Evolutionary conservation across 1,139 yeast species (phyloP).

Genomic region (Wickerhamomyces sp.): DNA sequence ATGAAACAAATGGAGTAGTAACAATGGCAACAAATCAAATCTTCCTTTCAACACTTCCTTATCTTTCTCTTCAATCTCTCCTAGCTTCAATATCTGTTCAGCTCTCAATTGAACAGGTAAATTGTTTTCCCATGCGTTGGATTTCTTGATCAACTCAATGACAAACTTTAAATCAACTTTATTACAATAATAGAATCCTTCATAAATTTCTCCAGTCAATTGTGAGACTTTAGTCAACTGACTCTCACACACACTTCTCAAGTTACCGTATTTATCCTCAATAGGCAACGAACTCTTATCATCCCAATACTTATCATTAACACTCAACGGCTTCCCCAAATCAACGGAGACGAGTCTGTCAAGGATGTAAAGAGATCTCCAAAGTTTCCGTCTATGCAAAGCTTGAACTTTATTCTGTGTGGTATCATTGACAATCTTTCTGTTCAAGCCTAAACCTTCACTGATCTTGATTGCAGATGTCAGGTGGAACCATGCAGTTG

Average conservation of each 20-base stretch:
- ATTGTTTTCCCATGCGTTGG: slow-evolving; percentile 28
- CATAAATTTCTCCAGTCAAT: slow-evolving; percentile 32
- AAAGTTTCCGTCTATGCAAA: slow-evolving; percentile 32
- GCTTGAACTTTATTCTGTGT: slow-evolving; percentile 20
- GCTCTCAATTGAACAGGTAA: slow-evolving; percentile 15
- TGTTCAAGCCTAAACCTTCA: slow-evolving; percentile 28
- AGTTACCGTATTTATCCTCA: slow-evolving; percentile 14
- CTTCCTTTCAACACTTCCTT: slow-evolving; percentile 20
- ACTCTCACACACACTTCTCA: slow-evolving; percentile 14
- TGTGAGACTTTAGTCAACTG: slow-evolving; percentile 14
- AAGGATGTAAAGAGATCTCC: slow-evolving; percentile 35
- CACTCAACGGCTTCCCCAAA: slow-evolving; percentile 36
- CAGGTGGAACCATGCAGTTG: slow-evolving; percentile 34
- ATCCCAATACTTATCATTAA: slow-evolving; percentile 36
- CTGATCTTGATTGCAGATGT: slow-evolving; percentile 28
- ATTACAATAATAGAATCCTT: slow-evolving; percentile 30
- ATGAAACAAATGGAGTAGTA: slow-evolving; percentile 35
- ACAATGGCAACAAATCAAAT: slow-evolving; percentile 11
- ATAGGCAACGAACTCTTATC: slow-evolving; percentile 23
- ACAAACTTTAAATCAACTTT: slow-evolving; percentile 30
- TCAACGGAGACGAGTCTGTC: slow-evolving; percentile 34
- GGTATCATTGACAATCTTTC: slow-evolving; percentile 27
- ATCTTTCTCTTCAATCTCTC: slow-evolving; percentile 11
- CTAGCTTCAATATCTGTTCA: slow-evolving; percentile 13
- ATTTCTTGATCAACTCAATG: slow-evolving; percentile 31